Evolutionary conservation across 345 rosid genomes (phyloP), one percentile per base, ranked within the genome.

Genomic region (Raphanus raphanistrum): DNA sequence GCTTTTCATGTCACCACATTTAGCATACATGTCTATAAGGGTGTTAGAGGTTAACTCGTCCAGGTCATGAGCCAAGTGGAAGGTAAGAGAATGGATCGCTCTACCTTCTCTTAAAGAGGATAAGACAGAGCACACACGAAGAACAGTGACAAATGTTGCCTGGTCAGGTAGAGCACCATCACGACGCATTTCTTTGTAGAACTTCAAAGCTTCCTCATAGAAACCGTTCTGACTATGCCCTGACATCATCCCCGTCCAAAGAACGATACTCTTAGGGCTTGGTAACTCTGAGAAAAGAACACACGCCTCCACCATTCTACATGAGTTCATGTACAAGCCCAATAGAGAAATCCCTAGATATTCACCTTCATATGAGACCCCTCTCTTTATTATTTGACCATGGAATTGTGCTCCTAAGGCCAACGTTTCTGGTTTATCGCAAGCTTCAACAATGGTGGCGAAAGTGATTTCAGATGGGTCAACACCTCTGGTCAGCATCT

Each of bases 11-110:
- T 89, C 93, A 72, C 98, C 97, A 36, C 98, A 94, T 86, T 94
- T 94, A 74, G 98, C 93, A 83, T 94, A 92, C 98, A 94, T 94
- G 86, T 92, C 98, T 55, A 94, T 77, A 57, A 94, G 86, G 70
- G 98, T 83, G 78, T 93, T 86, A 70, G 90, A 70, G 8, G 90
- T 88, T 74, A 87, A 75, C 85, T 94, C 98, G 75, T 94, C 98
- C 38, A 69, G 80, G 71, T 82, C 85, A 82, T 81, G 84, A 38
- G 95, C 95, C 77, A 87, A 83, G 73, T 79, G 95, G 72, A 90
- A 84, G 81, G 87, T 82, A 50, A 89, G 82, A 61, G 94, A 82
- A 83, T 90, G 97, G 75, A 90, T 88, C 77, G 63, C 84, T 72
- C 80, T 84, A 62, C 98, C 96, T 82, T 86, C 86, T 82, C 82